Evolutionary conservation across 202 grass and related monocot genomes (phyloP), one percentile per base, ranked within the genome.

Genomic region (Setaria viridis): DNA sequence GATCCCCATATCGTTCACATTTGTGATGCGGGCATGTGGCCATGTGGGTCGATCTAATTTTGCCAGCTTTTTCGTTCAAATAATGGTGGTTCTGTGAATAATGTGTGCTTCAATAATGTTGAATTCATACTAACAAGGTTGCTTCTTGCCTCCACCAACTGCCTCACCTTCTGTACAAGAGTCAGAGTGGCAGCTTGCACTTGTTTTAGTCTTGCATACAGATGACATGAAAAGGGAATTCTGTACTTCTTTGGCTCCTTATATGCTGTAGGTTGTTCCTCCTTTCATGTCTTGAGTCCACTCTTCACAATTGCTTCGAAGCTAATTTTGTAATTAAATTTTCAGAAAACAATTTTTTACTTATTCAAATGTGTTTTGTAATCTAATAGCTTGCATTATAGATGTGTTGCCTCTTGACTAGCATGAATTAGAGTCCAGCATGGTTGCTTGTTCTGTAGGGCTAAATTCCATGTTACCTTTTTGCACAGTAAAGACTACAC

Each of bases 401-500:
- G n/a, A 57, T 74, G 55, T 68, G 70, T 86, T 56, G 7, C 80
- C 76, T 69, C 12, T 68, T 17, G 72, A 84, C 35, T 43, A 57
- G 21, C 25, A 62, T 21, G 39, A 33, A 53, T 15, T 60, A 4
- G 30, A 75, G 51, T 48, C 41, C 79, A 84, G 62, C 25, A 46
- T 50, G 60, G 45, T 77, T 78, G 46, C 56, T 67, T 54, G 4
- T 78, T 83, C 7, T 78, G 21, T 84, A 39, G 48, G 16, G 58
- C 41, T 90, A 73, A 90, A 62, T 45, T 48, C 41, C n/a, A 72
- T 81, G 33, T 88, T 87, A 48, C 10, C 29, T 76, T 79, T 83
- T 8, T 92, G 82, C 87, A 93, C 91, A 91, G 74, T 78, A 86
- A 76, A 90, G 81, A 89, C 70, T 76, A 12, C 76, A 69, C 16